Conservation (phyloP, 164 flowering plant species). For the Santalum album region DNA sequence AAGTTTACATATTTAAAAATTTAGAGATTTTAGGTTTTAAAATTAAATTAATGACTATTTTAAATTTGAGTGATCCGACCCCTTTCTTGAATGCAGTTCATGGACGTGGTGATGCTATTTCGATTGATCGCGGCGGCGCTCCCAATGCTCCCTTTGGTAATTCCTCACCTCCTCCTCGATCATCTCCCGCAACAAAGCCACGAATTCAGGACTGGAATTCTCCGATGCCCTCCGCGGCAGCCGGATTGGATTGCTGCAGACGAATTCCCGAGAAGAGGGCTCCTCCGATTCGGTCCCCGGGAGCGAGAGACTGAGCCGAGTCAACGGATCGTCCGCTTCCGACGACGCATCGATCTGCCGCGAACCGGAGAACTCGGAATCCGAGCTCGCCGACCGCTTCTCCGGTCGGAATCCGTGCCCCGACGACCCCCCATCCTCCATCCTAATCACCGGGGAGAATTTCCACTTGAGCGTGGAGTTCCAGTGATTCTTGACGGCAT, state of each 20-base stretch:
- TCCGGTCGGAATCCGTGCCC: neutral
- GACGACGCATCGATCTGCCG: neutral
- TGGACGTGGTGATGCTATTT: too few species aligned
- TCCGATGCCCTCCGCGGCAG: conserved; percentile 4
- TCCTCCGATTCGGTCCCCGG: neutral
- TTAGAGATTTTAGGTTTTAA: too few species aligned
- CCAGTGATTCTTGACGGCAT: conserved; percentile 57
- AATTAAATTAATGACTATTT: too few species aligned
- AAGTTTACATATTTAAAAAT: too few species aligned
- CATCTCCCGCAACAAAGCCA: conserved; percentile 26
- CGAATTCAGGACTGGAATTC: conserved; percentile 19
- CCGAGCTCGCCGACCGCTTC: conserved; percentile 9
- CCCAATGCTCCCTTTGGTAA: too few species aligned
- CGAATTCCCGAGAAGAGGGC: neutral
- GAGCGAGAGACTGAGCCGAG: conserved; percentile 10
- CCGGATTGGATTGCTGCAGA: too few species aligned
- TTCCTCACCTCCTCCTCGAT: conserved; percentile 29
- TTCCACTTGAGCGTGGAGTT: conserved; percentile 43
- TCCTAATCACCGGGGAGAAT: conserved; percentile 10
- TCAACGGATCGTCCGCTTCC: conserved; percentile 6
- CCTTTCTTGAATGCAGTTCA: too few species aligned
- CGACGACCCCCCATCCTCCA: neutral
- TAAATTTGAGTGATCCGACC: too few species aligned
- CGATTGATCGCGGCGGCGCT: too few species aligned
- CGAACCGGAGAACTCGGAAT: neutral